Percentiles rank a stretch among this genome's conserved stretches.
Conservation (phyloP, 2,329 filamentous ascomycete genomes). For the Cladophialophora bantiana region DNA sequence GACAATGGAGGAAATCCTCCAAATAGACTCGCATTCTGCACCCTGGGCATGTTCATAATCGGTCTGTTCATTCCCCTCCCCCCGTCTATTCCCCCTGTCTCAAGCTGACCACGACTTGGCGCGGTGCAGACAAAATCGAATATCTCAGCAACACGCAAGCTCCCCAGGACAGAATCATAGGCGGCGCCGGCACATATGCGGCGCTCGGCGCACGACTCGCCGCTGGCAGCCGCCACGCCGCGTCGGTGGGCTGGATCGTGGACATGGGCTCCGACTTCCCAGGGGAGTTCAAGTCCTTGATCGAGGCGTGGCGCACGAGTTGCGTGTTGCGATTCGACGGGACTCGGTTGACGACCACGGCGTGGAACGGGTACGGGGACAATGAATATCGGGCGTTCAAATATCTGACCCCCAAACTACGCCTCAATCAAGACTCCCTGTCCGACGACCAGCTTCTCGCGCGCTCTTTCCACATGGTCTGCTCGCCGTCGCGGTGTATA, state of each 20-base stretch:
- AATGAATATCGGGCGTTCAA: conserved; percentile 78
- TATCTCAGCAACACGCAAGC: conserved; percentile 69
- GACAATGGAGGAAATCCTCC: conserved; percentile 8
- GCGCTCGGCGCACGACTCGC: conserved; percentile 89
- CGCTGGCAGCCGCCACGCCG: conserved; percentile 71
- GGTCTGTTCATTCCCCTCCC: conserved; percentile 41
- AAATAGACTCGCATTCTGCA: conserved; percentile 66
- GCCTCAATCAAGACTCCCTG: conserved; percentile 76
- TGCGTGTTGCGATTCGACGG: conserved; percentile 72
- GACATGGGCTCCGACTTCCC: conserved; percentile 92
- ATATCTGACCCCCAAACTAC: conserved; percentile 85
- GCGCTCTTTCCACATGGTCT: conserved; percentile 86
- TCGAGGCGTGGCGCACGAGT: conserved; percentile 78
- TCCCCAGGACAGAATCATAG: conserved; percentile 77
- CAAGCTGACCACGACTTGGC: too few relatives aligned
- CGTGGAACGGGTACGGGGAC: conserved; percentile 87
- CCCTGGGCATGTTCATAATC: conserved; percentile 76
- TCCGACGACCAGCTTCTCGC: conserved; percentile 70
- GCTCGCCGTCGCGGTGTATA: conserved; percentile 77
- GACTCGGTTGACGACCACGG: conserved; percentile 79
- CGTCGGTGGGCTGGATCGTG: conserved; percentile 84
- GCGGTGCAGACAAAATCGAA: conserved; percentile 81
- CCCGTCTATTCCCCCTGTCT: not conserved
- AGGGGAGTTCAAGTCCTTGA: conserved; percentile 63
- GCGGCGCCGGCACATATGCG: conserved; percentile 85